These are phyloP conservation scores for Rhodosporidiobolus odoratus DNA, from an alignment of 768 basidiomycete genomes.

Conservation along the genomic window DNA sequence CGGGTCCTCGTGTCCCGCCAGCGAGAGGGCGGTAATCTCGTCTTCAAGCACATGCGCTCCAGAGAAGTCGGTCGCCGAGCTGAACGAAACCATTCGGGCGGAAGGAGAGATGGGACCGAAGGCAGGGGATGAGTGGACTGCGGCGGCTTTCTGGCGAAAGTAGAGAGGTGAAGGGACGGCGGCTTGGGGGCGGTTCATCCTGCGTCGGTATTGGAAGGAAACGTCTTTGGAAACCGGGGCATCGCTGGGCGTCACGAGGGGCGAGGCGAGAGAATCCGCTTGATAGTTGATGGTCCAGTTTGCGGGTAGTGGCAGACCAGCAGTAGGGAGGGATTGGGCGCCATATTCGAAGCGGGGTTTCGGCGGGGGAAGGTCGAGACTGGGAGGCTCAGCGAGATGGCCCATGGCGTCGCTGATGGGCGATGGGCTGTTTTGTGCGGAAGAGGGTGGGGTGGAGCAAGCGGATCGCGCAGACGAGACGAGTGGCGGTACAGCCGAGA, in stretches of 20 bases:
- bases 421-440: slow-evolving; percentile 18
- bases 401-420: neutral
- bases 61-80: neutral
- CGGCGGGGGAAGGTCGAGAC: slow-evolving; percentile 32
- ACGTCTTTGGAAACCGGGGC: neutral
- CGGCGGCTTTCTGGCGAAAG: slow-evolving; percentile 34
- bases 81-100: neutral
- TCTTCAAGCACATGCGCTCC: slow-evolving; percentile 25
- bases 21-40: slow-evolving; percentile 24
- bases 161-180: slow-evolving; percentile 34
- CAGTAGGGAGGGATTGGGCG: slow-evolving; percentile 16
- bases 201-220: slow-evolving; percentile 29
- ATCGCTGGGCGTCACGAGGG: slow-evolving; percentile 1
- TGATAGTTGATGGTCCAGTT: slow-evolving; percentile 34
- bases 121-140: slow-evolving; percentile 23
- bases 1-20: neutral
- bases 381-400: slow-evolving; percentile 22
- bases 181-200: slow-evolving; percentile 4
- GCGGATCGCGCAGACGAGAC: slow-evolving; percentile 23
- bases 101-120: slow-evolving; percentile 13
- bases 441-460: slow-evolving; percentile 33
- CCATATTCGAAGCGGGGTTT: slow-evolving; percentile 21
- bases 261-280: slow-evolving; percentile 14
- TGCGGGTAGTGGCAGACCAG: neutral
- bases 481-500: slow-evolving; percentile 28